Base-by-base conservation (phyloP, 116 monocot genomes). In the Phalaenopsis hybrid region DNA sequence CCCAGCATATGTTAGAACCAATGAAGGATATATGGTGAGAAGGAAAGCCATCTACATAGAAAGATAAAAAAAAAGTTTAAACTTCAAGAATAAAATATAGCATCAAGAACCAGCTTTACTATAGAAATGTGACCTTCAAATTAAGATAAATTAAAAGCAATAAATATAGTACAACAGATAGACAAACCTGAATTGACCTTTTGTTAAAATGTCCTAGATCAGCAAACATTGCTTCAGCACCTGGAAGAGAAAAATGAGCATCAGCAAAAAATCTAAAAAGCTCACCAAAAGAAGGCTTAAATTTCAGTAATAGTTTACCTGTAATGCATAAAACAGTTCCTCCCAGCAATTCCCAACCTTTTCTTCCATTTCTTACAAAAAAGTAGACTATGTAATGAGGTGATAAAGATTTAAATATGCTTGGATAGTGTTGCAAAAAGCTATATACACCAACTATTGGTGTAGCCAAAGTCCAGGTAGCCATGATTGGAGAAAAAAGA, bases 401-500 rank as follows among this genome's bases (percentile, higher is more conserved):
- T 52, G 94, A 94, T 44, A 94, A 13, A n/a, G 91, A 82, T 82
- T 90, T 92, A 75, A 94, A 92, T 58, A 94, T 92, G 69, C 85
- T 58, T 10, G 94, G 90, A 34, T 94, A 90, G 57, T 94, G 85
- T 79, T 48, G 86, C 48, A 88, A 28, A 33, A 94, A 81, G 69
- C 90, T 90, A 44, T 90, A 92, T 74, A 94, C 55, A 46, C 94
- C 94, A 17, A 95, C 85, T 8, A 92, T 86, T 37, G 95, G 92
- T 43, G 95, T 95, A 55, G 89, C 84, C 79, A 95, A 84, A 59
- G 92, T 92, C 95, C 95, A 95, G 6, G 85, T 67, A 79, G 83
- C 95, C 95, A 95, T 95, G 77, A 95, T 92, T 5, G 95, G 95
- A 1, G 95, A 92, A 83, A 95, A 95, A 57, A 91, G 85, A 79